Evolutionary conservation across 495 filamentous ascomycete genomes (phyloP), one percentile per base, ranked within the genome.

Genomic region (Hypoxylon perforatum): DNA sequence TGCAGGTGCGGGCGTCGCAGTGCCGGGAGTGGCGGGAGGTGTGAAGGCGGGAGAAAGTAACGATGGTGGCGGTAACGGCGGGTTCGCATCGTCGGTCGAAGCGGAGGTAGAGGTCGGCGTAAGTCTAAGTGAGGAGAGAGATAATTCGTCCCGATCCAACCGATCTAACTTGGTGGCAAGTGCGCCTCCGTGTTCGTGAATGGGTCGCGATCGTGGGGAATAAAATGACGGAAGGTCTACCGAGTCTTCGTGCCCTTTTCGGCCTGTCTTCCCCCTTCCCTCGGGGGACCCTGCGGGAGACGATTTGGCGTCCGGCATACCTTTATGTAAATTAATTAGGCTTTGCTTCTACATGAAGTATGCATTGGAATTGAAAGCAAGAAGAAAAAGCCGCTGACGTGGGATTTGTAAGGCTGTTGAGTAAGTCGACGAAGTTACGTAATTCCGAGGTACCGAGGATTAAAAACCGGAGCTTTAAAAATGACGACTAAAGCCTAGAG

Each of bases 1-100:
- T 11, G 61, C 65, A 50, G 56, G 62, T 15, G 76, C 73, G 14
- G 85, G 82, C 6, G 85, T 87, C 41, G 86, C 77, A 50, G 84
- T 86, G 4, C 88, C 88, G 1, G 90, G 90, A 1, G 91, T 92
- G 4, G 86, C 86, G n/a, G 91, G 91, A 5, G 92, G 92, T 18
- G 92, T 94, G 75, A 94, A 92, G 44, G 87, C 87, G 0, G 92
- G 92, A 41, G 88, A 91, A 21, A 95, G 78, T 28, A 92, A 81
- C 7, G 79, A 81, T 4, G 76, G 71, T 1, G 80, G 80, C 6
- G 77, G 78, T 1, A 71, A 71, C n/a, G 52, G 52, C 47, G 67
- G 72, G 14, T 52, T 67, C 4, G 73, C 17, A 46, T 63, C 47
- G 18, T 54, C 25, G 3, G 41, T 49, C 1, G 48, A 9, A 15